Percentiles rank a stretch among this genome's conserved stretches.
phyloP scores from a whole-genome alignment of 768 basidiomycete species.

The Phylloporus scabripes region DNA sequence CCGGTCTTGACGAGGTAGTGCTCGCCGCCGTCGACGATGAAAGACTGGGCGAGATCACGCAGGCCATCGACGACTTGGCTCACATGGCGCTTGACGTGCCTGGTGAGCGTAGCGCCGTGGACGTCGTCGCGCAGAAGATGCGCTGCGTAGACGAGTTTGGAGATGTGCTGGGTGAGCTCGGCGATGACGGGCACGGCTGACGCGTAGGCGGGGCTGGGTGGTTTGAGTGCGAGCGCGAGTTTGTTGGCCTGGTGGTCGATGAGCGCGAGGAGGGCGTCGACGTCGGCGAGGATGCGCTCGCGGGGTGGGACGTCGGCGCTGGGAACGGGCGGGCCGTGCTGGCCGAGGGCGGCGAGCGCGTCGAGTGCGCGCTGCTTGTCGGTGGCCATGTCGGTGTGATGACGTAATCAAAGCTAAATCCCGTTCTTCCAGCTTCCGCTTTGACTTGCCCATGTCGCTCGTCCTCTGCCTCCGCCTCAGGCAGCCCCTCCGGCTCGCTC shows the following conservation, averaged over 20 bases:
- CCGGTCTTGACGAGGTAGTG: constrained; percentile 55
- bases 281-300: constrained; percentile 46
- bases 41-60: constrained; percentile 38
- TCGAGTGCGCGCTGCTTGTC: background rate
- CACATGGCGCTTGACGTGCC: constrained; percentile 39
- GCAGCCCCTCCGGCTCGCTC: background rate
- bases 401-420: background rate
- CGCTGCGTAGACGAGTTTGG: constrained; percentile 48
- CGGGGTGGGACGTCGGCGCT: constrained; percentile 1
- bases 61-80: constrained; percentile 42
- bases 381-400: background rate
- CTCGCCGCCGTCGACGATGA: constrained; percentile 38
- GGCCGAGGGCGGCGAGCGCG: background rate
- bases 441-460: constrained; percentile 8
- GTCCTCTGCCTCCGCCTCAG: constrained; percentile 3
- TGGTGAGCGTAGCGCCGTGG: constrained; percentile 45
- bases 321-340: background rate
- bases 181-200: constrained; percentile 48
- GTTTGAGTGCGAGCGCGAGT: constrained; percentile 57
- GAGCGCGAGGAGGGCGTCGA: constrained; percentile 52
- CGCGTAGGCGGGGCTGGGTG: constrained; percentile 46
- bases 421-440: background rate
- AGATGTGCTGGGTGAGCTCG: constrained; percentile 46
- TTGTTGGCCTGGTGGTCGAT: constrained; percentile 56
- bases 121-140: constrained; percentile 35